These are phyloP conservation scores for Cryphonectria nitschkei DNA, from an alignment of 2,329 filamentous ascomycete genomes.

Conservation along the genomic window DNA sequence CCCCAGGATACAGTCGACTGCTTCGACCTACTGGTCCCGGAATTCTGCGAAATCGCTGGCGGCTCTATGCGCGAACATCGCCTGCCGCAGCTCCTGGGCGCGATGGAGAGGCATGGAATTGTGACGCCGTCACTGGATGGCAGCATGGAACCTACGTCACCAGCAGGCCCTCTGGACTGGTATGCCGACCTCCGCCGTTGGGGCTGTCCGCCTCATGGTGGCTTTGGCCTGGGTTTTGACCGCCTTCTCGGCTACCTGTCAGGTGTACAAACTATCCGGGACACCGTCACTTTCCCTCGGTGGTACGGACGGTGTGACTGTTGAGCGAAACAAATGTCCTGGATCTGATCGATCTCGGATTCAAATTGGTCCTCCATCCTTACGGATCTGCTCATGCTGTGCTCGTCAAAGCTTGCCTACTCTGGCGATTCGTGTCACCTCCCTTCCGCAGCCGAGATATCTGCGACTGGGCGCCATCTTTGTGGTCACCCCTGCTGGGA, in stretches of 20 bases:
- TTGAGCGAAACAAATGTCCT: constrained; percentile 37
- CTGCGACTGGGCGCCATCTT: constrained; percentile 23
- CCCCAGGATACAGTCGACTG: constrained; percentile 70
- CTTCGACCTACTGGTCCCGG: constrained; percentile 87
- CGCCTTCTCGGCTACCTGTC: constrained; percentile 81
- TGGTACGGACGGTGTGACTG: constrained; percentile 68
- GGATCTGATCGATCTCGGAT: constrained; percentile 16
- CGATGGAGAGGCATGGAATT: constrained; percentile 73
- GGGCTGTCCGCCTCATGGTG: constrained; percentile 90
- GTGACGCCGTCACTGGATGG: constrained; percentile 39
- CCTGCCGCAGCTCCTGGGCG: constrained; percentile 65
- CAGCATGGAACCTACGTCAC: constrained; percentile 29
- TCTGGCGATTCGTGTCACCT: constrained; percentile 41
- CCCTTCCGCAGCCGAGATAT: constrained; percentile 23
- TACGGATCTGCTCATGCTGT: constrained; percentile 32
- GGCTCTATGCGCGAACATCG: constrained; percentile 89
- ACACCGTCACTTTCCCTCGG: constrained; percentile 84
- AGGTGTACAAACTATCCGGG: constrained; percentile 80
- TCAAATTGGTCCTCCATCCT: constrained; percentile 14
- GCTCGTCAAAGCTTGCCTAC: constrained; percentile 46
- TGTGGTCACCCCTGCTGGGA: constrained; percentile 24
- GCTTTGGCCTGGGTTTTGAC: constrained; percentile 90
- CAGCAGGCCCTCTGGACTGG: constrained; percentile 64
- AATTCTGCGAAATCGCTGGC: constrained; percentile 83
- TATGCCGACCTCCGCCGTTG: constrained; percentile 87